Percentiles rank a stretch among this genome's conserved stretches.
Conservation (phyloP, 495 filamentous ascomycete species). For the Penicillium manginii region DNA sequence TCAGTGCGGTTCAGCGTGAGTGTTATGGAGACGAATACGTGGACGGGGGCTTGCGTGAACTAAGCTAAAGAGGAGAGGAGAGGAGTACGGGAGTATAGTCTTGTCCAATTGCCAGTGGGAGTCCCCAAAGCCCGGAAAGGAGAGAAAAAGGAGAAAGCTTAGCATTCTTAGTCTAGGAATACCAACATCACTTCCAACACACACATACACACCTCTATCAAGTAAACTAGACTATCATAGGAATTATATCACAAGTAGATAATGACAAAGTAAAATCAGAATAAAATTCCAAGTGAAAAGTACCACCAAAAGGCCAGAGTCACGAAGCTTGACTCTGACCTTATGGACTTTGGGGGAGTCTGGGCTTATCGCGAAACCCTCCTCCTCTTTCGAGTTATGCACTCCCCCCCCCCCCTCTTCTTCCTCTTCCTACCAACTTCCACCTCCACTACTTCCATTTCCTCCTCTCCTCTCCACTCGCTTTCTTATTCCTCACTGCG, state of each 20-base stretch:
- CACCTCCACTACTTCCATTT: slow-evolving; percentile 10
- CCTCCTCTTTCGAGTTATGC: slow-evolving; percentile 20
- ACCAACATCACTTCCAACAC: too few species aligned
- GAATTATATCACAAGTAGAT: too few species aligned
- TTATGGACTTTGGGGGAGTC: too few species aligned
- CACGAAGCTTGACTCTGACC: slow-evolving; percentile 48
- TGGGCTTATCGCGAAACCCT: too few species aligned
- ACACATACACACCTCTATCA: too few species aligned
- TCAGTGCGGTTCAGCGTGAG: slow-evolving; percentile 54
- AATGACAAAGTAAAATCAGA: background rate
- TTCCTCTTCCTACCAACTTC: slow-evolving; percentile 5
- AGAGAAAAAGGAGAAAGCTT: slow-evolving; percentile 18
- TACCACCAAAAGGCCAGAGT: background rate
- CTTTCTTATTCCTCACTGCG: background rate
- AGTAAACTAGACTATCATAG: too few species aligned
- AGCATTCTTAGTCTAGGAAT: slow-evolving; percentile 13
- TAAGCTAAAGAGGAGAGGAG: slow-evolving; percentile 6
- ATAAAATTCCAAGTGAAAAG: background rate
- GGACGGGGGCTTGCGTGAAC: slow-evolving; percentile 62
- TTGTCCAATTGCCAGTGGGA: too few species aligned
- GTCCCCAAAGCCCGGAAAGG: background rate
- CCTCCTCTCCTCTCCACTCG: slow-evolving; percentile 4
- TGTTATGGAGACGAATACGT: slow-evolving; percentile 68
- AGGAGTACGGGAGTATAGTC: too few species aligned
- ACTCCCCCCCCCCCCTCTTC: slow-evolving; percentile 11